These are phyloP conservation scores for Citrus unshiu DNA, from an alignment of 345 rosid genomes.

Conservation along the genomic window DNA sequence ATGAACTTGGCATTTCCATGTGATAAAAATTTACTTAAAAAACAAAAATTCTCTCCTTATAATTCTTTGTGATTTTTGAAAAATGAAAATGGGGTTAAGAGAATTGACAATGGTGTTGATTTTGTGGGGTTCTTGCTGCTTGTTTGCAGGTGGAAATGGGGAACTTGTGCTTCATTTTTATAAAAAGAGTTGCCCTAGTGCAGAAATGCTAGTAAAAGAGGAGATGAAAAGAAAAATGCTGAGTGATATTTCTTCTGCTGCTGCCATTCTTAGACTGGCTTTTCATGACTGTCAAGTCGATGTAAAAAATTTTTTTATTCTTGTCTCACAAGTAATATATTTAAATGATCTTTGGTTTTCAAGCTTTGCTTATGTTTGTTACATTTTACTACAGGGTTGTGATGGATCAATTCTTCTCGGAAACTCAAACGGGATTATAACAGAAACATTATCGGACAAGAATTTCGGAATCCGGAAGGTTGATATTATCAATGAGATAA, in stretches of 20 bases:
- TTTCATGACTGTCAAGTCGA: conserved; percentile 11
- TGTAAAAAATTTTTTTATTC: neutral
- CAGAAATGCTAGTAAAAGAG: neutral
- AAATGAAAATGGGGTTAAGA: neutral
- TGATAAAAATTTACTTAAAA: neutral
- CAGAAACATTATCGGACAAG: neutral
- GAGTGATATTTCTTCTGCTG: neutral
- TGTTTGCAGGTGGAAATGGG: neutral
- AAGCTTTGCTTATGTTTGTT: neutral
- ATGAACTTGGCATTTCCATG: neutral
- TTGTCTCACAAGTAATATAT: too few relatives aligned
- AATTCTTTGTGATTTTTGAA: neutral
- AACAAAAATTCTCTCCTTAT: too few relatives aligned
- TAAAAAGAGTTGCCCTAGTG: neutral
- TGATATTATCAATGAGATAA: neutral
- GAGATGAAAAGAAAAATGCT: neutral
- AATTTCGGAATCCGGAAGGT: conserved; percentile 6
- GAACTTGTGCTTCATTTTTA: neutral
- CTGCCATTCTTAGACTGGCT: conserved; percentile 3
- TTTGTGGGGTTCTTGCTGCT: neutral
- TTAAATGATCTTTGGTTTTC: neutral
- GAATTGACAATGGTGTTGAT: neutral
- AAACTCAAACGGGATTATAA: neutral
- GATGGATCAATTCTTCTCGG: conserved; percentile 4
- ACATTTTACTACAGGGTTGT: neutral